Evolutionary conservation across 2,329 filamentous ascomycete genomes (phyloP).

Genomic region (Calonectria honghensis): DNA sequence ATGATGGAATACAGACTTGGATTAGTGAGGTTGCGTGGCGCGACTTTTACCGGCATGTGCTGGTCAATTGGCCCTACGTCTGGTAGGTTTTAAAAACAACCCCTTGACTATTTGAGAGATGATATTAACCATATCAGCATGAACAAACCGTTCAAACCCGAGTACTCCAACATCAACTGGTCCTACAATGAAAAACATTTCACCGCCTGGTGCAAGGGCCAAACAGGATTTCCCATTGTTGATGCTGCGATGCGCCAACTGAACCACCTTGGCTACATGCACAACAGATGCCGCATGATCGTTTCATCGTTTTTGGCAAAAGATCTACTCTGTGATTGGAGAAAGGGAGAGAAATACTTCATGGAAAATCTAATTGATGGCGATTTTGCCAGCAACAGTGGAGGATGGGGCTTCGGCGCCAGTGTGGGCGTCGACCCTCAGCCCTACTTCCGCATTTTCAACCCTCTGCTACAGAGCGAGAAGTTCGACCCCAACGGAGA

Average conservation of each 20-base stretch:
- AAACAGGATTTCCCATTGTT: conserved; percentile 88
- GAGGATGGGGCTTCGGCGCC: conserved; percentile 75
- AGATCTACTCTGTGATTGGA: conserved; percentile 88
- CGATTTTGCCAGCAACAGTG: conserved; percentile 86
- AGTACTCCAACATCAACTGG: conserved; percentile 89
- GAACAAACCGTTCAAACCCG: conserved; percentile 83
- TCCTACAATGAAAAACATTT: conserved; percentile 84
- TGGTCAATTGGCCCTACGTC: conserved; percentile 89
- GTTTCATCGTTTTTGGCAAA: conserved; percentile 88
- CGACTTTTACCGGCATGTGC: conserved; percentile 91
- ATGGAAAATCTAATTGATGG: conserved; percentile 88
- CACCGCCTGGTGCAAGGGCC: conserved; percentile 82
- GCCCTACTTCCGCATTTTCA: conserved; percentile 94
- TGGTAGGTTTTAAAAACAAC: conserved; percentile 69
- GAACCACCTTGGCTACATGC: conserved; percentile 82
- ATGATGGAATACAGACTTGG: conserved; percentile 81
- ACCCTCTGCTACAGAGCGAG: conserved; percentile 88
- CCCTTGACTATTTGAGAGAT: background rate
- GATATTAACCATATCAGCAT: conserved; percentile 60
- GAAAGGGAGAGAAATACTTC: conserved; percentile 87
- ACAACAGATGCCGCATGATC: conserved; percentile 90
- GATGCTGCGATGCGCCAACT: conserved; percentile 92
- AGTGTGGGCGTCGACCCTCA: conserved; percentile 87
- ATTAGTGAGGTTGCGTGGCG: conserved; percentile 90
- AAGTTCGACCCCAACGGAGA: conserved; percentile 87